Evolutionary conservation across 2,329 filamentous ascomycete species (phyloP).

Genomic region (Fusarium staphyleae): DNA sequence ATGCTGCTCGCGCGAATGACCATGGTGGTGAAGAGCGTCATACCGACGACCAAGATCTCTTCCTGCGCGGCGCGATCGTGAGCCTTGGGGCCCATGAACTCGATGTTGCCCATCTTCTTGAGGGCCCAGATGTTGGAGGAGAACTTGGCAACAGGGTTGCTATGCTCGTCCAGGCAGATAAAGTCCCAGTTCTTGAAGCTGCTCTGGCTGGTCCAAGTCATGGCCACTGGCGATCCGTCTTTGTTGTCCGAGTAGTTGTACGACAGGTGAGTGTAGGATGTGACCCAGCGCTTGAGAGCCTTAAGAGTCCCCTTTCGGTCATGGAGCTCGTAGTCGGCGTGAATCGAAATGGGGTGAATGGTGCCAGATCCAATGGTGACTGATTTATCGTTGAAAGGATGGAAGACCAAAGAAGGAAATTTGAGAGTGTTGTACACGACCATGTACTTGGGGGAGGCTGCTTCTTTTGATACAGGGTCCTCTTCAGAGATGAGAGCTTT

Average conservation of each 20-base stretch:
- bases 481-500: slow-evolving; percentile 21
- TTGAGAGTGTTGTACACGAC: slow-evolving; percentile 23
- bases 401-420: slow-evolving; percentile 23
- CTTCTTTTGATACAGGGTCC: background rate
- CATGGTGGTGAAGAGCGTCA: slow-evolving; percentile 35
- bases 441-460: slow-evolving; percentile 19
- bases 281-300: slow-evolving; percentile 27
- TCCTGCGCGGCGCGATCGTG: slow-evolving; percentile 15
- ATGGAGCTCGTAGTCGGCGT: slow-evolving; percentile 32
- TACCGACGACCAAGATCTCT: slow-evolving; percentile 28
- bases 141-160: slow-evolving; percentile 33
- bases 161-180: slow-evolving; percentile 31
- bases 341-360: slow-evolving; percentile 30
- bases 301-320: slow-evolving; percentile 34
- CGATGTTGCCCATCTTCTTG: slow-evolving; percentile 25
- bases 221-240: slow-evolving; percentile 16
- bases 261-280: slow-evolving; percentile 35
- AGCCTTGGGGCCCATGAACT: slow-evolving; percentile 33
- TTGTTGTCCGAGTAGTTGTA: slow-evolving; percentile 21
- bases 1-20: slow-evolving; percentile 21
- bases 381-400: slow-evolving; percentile 1
- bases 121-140: slow-evolving; percentile 20
- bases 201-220: slow-evolving; percentile 29
- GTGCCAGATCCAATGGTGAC: slow-evolving; percentile 22
- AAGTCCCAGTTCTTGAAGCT: slow-evolving; percentile 37